Conservation (phyloP, 345 rosid genomes). For the Aegle marmelos region DNA sequence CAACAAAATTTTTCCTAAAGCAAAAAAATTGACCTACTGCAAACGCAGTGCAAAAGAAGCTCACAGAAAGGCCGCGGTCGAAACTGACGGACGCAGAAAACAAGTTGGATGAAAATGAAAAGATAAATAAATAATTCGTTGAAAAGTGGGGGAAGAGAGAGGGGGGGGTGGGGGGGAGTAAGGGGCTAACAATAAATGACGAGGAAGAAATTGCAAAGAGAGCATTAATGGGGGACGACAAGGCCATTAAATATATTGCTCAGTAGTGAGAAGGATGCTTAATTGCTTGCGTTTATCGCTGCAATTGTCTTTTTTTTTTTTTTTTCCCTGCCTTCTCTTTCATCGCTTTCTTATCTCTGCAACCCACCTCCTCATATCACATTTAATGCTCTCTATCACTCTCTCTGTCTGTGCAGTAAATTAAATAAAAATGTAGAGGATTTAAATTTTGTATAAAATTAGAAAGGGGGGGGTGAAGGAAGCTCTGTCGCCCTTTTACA, state of each 20-base stretch:
- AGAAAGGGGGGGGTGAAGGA: not conserved
- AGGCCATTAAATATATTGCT: conserved; percentile 38
- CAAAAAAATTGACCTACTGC: not conserved
- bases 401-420: conserved; percentile 26
- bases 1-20: not conserved
- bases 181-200: conserved; percentile 18
- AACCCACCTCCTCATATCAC: conserved; percentile 40
- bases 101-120: not conserved
- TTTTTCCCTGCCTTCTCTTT: conserved; percentile 24
- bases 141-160: not conserved
- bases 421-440: conserved; percentile 9
- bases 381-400: conserved; percentile 39
- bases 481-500: not conserved
- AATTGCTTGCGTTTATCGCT: conserved; percentile 50
- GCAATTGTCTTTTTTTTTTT: conserved; percentile 36
- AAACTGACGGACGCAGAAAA: not conserved
- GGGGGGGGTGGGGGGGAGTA: not conserved
- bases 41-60: not conserved
- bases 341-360: conserved; percentile 33
- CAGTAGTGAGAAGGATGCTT: conserved; percentile 32
- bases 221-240: conserved; percentile 65
- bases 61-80: not conserved
- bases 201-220: conserved; percentile 18
- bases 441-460: not conserved
- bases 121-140: not conserved